Conservation (phyloP, 768 basidiomycete species). For the Auriscalpium vulgare region DNA sequence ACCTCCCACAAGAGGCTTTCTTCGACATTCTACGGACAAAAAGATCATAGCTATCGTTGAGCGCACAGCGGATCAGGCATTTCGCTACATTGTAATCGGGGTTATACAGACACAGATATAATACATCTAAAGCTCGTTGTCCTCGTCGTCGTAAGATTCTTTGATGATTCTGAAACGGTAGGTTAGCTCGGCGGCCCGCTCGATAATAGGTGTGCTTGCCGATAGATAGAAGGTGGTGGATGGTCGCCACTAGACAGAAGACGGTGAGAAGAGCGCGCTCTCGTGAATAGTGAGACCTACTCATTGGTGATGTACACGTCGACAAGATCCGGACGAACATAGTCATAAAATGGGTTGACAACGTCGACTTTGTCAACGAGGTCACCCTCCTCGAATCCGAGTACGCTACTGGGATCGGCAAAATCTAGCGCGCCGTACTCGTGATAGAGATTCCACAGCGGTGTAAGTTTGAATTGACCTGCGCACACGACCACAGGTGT, state of each 20-base stretch:
- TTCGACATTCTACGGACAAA: slow-evolving; percentile 77
- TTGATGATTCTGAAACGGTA: slow-evolving; percentile 59
- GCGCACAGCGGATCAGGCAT: not conserved
- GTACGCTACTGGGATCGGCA: slow-evolving; percentile 58
- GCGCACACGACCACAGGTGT: slow-evolving; percentile 91
- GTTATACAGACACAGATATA: slow-evolving; percentile 1
- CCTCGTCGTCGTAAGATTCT: slow-evolving; percentile 94
- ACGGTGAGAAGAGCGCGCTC: not conserved
- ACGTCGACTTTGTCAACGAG: slow-evolving; percentile 86
- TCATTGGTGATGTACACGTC: slow-evolving; percentile 96
- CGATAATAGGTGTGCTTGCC: slow-evolving; percentile 32
- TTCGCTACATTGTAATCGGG: slow-evolving; percentile 1
- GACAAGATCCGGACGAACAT: slow-evolving; percentile 86
- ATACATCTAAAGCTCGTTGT: slow-evolving; percentile 60
- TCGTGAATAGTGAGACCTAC: slow-evolving; percentile 41
- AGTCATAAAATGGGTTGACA: slow-evolving; percentile 94
- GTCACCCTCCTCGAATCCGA: slow-evolving; percentile 69
- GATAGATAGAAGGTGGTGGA: slow-evolving; percentile 88
- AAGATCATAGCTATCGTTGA: slow-evolving; percentile 17
- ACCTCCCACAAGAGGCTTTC: slow-evolving; percentile 94
- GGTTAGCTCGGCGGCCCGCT: slow-evolving; percentile 6
- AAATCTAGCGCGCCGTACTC: slow-evolving; percentile 82
- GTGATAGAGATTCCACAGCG: slow-evolving; percentile 82
- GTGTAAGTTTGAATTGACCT: slow-evolving; percentile 95
- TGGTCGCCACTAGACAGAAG: slow-evolving; percentile 72